These are phyloP conservation scores for Aspergillus clavatus DNA, from an alignment of 2,329 filamentous ascomycete genomes.

Conservation along the genomic window DNA sequence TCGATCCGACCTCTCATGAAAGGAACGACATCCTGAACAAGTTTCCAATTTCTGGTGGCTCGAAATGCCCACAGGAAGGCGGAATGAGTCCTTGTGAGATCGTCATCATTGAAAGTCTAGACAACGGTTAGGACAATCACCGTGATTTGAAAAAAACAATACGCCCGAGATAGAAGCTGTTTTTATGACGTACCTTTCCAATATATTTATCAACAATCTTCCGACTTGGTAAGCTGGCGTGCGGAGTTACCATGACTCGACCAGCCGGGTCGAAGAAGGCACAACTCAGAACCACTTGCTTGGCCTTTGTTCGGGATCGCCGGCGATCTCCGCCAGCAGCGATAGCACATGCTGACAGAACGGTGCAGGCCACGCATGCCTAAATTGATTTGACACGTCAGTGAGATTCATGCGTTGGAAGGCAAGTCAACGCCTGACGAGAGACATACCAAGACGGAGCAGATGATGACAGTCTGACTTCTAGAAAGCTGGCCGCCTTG, in stretches of 20 bases:
- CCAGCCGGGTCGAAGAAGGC: slow-evolving; percentile 43
- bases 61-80: slow-evolving; percentile 86
- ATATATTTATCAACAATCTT: slow-evolving; percentile 77
- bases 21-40: slow-evolving; percentile 62
- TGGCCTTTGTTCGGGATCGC: slow-evolving; percentile 55
- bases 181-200: slow-evolving; percentile 54
- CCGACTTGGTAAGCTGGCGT: slow-evolving; percentile 43
- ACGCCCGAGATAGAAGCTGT: too few species aligned
- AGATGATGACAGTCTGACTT: slow-evolving; percentile 66
- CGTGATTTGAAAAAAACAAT: too few species aligned
- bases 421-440: not conserved
- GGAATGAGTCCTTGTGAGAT: slow-evolving; percentile 69
- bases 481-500: slow-evolving; percentile 47
- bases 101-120: slow-evolving; percentile 60
- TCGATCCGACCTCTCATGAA: slow-evolving; percentile 69
- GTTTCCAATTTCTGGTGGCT: slow-evolving; percentile 71
- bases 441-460: slow-evolving; percentile 60
- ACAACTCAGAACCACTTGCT: slow-evolving; percentile 52
- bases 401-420: not conserved
- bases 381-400: slow-evolving; percentile 26
- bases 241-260: slow-evolving; percentile 44
- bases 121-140: slow-evolving; percentile 9
- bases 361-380: slow-evolving; percentile 58
- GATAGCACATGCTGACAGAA: slow-evolving; percentile 54
- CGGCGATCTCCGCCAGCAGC: slow-evolving; percentile 51